phyloP scores from a whole-genome alignment of 306 rosid genomes.

The Hippophae rhamnoides region DNA sequence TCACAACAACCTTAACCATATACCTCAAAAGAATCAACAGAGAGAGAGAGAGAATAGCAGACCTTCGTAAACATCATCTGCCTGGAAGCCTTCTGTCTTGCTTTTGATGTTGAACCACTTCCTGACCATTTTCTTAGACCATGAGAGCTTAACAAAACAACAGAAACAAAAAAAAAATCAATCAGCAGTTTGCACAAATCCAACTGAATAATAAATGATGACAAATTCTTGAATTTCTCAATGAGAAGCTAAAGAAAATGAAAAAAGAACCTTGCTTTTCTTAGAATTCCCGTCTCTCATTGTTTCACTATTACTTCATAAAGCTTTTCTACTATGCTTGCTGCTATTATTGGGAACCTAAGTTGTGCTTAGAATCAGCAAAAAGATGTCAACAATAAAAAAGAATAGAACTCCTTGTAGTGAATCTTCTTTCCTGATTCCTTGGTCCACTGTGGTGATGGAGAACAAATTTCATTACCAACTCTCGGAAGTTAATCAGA shows the following conservation, averaged over 20 bases:
- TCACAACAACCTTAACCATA: not conserved
- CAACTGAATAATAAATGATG: slow-evolving; percentile 14
- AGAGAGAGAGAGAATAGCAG: not conserved
- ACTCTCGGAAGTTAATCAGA: not conserved
- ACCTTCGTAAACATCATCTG: slow-evolving; percentile 75
- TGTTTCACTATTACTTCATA: slow-evolving; percentile 66
- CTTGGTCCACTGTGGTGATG: slow-evolving; percentile 25
- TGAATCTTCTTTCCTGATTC: slow-evolving; percentile 21
- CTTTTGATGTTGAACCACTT: slow-evolving; percentile 92
- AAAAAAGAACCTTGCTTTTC: slow-evolving; percentile 71
- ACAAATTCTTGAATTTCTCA: slow-evolving; percentile 14
- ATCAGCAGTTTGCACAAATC: slow-evolving; percentile 20
- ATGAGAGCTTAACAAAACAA: slow-evolving; percentile 78
- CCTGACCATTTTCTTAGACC: slow-evolving; percentile 99
- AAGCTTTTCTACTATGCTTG: slow-evolving; percentile 22
- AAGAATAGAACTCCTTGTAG: slow-evolving; percentile 16
- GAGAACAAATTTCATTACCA: slow-evolving; percentile 15
- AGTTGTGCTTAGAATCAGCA: slow-evolving; percentile 25
- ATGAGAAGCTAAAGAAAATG: too few relatives aligned
- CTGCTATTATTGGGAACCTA: slow-evolving; percentile 15
- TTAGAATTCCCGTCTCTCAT: slow-evolving; percentile 88
- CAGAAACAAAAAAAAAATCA: slow-evolving; percentile 28
- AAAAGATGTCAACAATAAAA: slow-evolving; percentile 24
- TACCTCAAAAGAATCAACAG: slow-evolving; percentile 5
- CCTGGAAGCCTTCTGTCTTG: slow-evolving; percentile 66